Percentiles rank a stretch among this genome's conserved stretches.
Conservation (phyloP, 129 eudicot genomes). For the Deinandra increscens region DNA sequence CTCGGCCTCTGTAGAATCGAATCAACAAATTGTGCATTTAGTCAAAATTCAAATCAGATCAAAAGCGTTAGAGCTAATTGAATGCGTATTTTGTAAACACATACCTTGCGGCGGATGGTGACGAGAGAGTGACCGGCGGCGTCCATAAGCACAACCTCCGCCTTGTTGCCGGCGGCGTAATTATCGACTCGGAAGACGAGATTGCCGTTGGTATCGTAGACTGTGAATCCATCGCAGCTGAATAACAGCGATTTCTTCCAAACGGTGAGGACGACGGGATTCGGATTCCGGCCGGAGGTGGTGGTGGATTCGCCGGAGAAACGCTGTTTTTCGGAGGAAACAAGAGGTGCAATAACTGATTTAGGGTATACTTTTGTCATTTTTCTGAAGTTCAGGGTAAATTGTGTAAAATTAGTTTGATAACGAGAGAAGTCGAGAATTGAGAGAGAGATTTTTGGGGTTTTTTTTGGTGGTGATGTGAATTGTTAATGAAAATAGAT, state of each 20-base stretch:
- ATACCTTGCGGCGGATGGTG: constrained; percentile 77
- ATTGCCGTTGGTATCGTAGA: constrained; percentile 57
- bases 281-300: constrained; percentile 1
- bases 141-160: constrained; percentile 64
- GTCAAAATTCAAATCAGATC: not conserved
- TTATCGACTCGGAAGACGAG: constrained; percentile 76
- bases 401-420: not conserved
- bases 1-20: constrained; percentile 46
- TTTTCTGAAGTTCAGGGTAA: not conserved
- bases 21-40: not conserved
- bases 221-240: constrained; percentile 74
- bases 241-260: constrained; percentile 75
- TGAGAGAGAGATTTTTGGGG: not conserved
- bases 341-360: no score
- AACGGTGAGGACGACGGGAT: constrained; percentile 48
- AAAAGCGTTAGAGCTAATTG: no score
- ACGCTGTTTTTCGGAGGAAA: no score
- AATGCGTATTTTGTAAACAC: not conserved
- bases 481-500: not conserved
- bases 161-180: constrained; percentile 41
- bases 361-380: constrained; percentile 53
- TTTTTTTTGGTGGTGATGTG: not conserved
- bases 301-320: not conserved
- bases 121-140: constrained; percentile 56
- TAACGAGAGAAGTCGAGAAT: not conserved